phyloP scores from a whole-genome alignment of 371 early-diverging fungal species.

The Mortierella sp. region DNA sequence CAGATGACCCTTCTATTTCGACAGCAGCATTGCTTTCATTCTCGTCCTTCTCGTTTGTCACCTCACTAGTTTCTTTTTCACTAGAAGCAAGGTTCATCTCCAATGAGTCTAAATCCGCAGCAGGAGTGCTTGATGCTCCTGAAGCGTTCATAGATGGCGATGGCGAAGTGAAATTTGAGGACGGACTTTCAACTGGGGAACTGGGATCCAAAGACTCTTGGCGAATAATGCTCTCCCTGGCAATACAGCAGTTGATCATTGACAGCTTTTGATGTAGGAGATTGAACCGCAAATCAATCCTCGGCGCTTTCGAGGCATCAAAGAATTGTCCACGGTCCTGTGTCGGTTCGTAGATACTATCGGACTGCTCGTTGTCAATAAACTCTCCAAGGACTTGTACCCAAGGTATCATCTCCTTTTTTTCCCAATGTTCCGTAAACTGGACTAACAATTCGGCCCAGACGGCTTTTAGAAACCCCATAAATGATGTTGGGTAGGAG shows the following conservation, averaged over 20 bases:
- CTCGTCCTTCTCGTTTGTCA: not conserved
- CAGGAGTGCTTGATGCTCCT: not conserved
- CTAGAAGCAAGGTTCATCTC: not conserved
- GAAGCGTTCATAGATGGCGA: not conserved
- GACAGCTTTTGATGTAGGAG: constrained; percentile 90
- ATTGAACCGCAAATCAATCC: constrained; percentile 80
- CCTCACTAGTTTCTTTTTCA: not conserved
- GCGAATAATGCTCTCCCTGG: constrained; percentile 55
- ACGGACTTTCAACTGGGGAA: not conserved
- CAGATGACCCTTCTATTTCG: not conserved
- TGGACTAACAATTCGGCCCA: constrained; percentile 76
- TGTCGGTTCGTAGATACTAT: constrained; percentile 26
- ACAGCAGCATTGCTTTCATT: not conserved
- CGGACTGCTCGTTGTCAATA: not conserved
- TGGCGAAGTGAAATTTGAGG: not conserved
- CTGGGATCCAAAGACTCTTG: not conserved
- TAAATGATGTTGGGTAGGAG: constrained; percentile 62
- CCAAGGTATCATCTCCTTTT: constrained; percentile 66
- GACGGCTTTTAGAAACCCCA: constrained; percentile 71
- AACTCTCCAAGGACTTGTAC: constrained; percentile 56
- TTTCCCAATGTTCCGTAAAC: constrained; percentile 78
- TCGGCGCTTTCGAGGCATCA: constrained; percentile 25
- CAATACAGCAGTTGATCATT: constrained; percentile 91
- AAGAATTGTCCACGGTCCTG: not conserved
- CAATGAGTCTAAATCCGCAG: not conserved